Conservation (phyloP, 768 basidiomycete genomes). For the Cubamyces sp. region DNA sequence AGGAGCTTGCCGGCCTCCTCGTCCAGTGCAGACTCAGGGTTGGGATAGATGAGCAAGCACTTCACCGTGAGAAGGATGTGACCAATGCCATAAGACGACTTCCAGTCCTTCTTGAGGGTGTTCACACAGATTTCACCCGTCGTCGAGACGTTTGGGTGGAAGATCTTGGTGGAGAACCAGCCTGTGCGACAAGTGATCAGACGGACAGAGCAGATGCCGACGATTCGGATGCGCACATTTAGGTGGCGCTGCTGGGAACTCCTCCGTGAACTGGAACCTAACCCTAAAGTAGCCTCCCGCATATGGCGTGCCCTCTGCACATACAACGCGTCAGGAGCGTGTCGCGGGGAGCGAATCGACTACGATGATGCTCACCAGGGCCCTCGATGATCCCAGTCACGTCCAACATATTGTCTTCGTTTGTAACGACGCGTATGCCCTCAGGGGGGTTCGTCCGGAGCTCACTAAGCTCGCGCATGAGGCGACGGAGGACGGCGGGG, state of each 20-base stretch:
- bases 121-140: constrained; percentile 95
- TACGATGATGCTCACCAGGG: constrained; percentile 64
- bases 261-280: constrained; percentile 88
- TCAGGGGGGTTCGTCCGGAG: constrained; percentile 85
- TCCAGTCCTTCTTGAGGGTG: constrained; percentile 98
- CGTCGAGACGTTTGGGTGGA: constrained; percentile 93
- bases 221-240: constrained; percentile 67
- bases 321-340: constrained; percentile 23
- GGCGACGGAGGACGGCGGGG: constrained; percentile 73
- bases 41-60: constrained; percentile 95
- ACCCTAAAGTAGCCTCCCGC: constrained; percentile 73
- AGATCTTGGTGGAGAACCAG: constrained; percentile 92
- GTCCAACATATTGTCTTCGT: constrained; percentile 87
- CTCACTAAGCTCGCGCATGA: constrained; percentile 85
- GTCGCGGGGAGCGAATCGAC: neutral
- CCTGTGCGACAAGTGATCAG: constrained; percentile 48
- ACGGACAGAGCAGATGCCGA: neutral
- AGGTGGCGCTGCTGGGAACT: constrained; percentile 92
- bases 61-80: constrained; percentile 94
- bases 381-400: constrained; percentile 89
- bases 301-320: constrained; percentile 66
- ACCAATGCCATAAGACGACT: constrained; percentile 84
- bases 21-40: constrained; percentile 94
- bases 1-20: constrained; percentile 95
- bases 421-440: constrained; percentile 86